Evolutionary conservation across 495 filamentous ascomycete genomes (phyloP), one percentile per base, ranked within the genome.

Genomic region (Penicillium diatomitis): DNA sequence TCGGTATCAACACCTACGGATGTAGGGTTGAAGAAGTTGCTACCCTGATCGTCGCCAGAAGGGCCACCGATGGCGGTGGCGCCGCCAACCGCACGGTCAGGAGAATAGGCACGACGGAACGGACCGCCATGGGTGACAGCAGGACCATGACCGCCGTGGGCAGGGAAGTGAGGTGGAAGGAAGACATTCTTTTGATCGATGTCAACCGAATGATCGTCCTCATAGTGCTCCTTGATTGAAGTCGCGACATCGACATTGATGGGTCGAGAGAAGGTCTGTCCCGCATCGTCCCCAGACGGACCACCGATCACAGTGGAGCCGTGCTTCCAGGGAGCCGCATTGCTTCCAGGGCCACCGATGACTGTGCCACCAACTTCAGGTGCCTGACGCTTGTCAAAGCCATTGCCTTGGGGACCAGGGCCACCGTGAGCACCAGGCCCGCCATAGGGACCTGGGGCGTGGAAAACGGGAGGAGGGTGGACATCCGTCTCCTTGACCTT

Each of bases 1-100:
- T 50, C 42, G n/a, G 38, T 55, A 44, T 52, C 45, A 11, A 58
- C 50, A 31, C 36, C 48, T 8, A 58, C 44, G 2, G 47, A 33
- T 6, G 34, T 48, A 29, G 51, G 45, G 27, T 43, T 27, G 6
- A 40, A 41, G 41, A 56, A 57, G 31, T 31, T 33, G 38, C 38
- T 42, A 2, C 54, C 61, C n/a, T 48, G 51, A 20, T 66, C 63
- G 20, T 56, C 41, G 1, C 56, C 63, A n/a, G 53, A 50, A 8
- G 61, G 51, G 36, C 58, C 61, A 20, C 57, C 57, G 5, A 48
- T 32, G 29, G 46, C 50, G 27, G 56, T 59, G 8, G 44, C 53
- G 12, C 47, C 53, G 9, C 11, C 37, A 40, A 38, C 12, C 8
- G 38, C 46, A 4, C 47, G 53, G 28, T 40, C 36, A n/a, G 57